These are phyloP conservation scores for Trichoderma atroviride DNA, from an alignment of 2,329 filamentous ascomycete species.

Conservation along the genomic window DNA sequence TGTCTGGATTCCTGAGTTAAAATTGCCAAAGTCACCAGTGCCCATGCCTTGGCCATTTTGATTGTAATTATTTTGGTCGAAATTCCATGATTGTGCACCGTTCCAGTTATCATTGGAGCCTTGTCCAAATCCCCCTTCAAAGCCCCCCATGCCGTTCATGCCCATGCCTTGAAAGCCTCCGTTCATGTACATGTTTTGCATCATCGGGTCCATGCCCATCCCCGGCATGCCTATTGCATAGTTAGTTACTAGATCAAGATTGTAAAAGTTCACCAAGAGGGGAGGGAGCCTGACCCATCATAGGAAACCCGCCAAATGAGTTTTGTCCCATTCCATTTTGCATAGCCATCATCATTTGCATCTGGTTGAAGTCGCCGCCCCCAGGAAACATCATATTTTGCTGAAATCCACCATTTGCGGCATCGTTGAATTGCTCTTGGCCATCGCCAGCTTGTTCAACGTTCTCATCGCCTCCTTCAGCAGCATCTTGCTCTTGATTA, in stretches of 20 bases:
- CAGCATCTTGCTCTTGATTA: constrained; percentile 1
- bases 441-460: constrained; percentile 38
- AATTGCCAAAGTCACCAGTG: constrained; percentile 77
- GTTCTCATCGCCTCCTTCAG: constrained; percentile 29
- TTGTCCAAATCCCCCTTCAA: constrained; percentile 62
- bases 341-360: constrained; percentile 82
- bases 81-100: constrained; percentile 80
- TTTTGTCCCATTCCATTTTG: constrained; percentile 64
- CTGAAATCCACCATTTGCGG: constrained; percentile 53
- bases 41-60: constrained; percentile 81
- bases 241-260: constrained; percentile 35
- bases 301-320: constrained; percentile 63
- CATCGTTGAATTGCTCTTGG: constrained; percentile 42
- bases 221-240: constrained; percentile 67
- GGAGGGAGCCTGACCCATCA: constrained; percentile 75
- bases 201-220: constrained; percentile 82
- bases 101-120: constrained; percentile 80
- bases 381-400: constrained; percentile 63
- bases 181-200: constrained; percentile 79
- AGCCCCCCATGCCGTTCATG: constrained; percentile 76
- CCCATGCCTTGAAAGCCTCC: constrained; percentile 78
- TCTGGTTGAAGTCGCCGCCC: constrained; percentile 68
- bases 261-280: neutral
- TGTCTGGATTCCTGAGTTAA: constrained; percentile 77
- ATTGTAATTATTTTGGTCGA: constrained; percentile 88